phyloP scores from a whole-genome alignment of 495 filamentous ascomycete species.

The Polyplosphaeria fusca region DNA sequence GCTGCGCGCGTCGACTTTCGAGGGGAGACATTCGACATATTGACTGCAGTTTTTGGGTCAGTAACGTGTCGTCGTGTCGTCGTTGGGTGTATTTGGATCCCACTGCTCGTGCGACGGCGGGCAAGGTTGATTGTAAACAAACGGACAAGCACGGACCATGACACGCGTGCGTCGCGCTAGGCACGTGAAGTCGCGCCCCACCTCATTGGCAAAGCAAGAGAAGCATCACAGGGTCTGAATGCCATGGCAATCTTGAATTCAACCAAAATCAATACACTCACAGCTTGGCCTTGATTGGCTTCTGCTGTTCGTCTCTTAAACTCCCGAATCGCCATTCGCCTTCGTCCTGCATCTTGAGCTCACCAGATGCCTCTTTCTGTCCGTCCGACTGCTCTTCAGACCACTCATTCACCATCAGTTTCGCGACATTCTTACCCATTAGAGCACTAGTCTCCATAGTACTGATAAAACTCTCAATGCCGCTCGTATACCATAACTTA shows the following conservation, averaged over 20 bases:
- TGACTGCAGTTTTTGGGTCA: too few species aligned
- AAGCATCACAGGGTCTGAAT: too few species aligned
- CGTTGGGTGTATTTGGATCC: too few species aligned
- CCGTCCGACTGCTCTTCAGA: background rate
- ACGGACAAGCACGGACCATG: too few species aligned
- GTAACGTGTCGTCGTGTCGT: too few species aligned
- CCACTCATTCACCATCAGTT: conserved; percentile 68
- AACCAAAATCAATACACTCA: too few species aligned
- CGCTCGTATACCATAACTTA: conserved; percentile 83
- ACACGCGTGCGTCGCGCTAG: too few species aligned
- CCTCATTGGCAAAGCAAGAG: too few species aligned
- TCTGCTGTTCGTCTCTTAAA: background rate
- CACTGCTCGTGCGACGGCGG: too few species aligned
- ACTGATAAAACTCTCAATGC: conserved; percentile 90
- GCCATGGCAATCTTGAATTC: too few species aligned
- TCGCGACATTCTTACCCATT: conserved; percentile 94
- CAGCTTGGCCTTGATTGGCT: conserved; percentile 13
- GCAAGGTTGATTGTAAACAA: too few species aligned
- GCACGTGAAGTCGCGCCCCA: too few species aligned
- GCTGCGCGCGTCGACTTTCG: conserved; percentile 29
- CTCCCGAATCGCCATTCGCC: background rate
- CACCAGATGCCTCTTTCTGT: background rate
- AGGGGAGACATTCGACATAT: conserved; percentile 26
- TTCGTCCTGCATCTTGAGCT: background rate
- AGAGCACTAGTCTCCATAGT: conserved; percentile 97